These are phyloP conservation scores for Phytopythium boreale DNA, from an alignment of 352 stramenopile genomes.

Conservation along the genomic window DNA sequence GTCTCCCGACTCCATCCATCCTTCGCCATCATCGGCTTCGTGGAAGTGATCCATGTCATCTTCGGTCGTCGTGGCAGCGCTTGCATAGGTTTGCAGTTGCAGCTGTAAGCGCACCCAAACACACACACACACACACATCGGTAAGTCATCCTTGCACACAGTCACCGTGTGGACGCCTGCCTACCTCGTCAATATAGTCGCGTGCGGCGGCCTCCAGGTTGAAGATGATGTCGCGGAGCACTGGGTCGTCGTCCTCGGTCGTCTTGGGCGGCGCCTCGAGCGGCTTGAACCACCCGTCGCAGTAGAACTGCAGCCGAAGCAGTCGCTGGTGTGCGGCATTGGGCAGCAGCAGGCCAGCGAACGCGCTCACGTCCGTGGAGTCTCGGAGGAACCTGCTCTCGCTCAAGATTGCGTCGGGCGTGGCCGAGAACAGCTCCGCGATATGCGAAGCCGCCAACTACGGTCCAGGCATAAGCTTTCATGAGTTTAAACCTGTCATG, in stretches of 20 bases:
- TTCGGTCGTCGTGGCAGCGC: constrained; percentile 11
- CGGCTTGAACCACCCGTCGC: constrained; percentile 40
- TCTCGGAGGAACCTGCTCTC: background rate
- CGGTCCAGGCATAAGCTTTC: background rate
- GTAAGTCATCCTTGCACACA: background rate
- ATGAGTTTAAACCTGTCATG: background rate
- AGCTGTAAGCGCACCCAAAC: constrained; percentile 7
- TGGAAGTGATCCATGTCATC: constrained; percentile 12
- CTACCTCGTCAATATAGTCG: constrained; percentile 42
- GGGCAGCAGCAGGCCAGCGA: constrained; percentile 35
- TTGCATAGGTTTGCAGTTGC: constrained; percentile 17
- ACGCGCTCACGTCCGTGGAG: background rate
- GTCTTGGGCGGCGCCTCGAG: constrained; percentile 15
- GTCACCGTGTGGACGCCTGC: background rate
- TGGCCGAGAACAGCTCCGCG: constrained; percentile 17
- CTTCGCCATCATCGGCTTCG: constrained; percentile 21
- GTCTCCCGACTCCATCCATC: constrained; percentile 24
- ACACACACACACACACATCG: background rate
- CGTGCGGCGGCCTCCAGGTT: constrained; percentile 26
- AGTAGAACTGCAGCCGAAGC: constrained; percentile 45
- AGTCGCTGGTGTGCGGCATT: constrained; percentile 29
- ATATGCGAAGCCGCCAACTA: constrained; percentile 16
- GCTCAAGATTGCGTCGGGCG: background rate
- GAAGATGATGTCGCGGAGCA: constrained; percentile 24
- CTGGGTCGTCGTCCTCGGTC: constrained; percentile 9